Base-by-base conservation (phyloP, 176 grass and related monocot genomes). In the Elymus sibiricus region DNA sequence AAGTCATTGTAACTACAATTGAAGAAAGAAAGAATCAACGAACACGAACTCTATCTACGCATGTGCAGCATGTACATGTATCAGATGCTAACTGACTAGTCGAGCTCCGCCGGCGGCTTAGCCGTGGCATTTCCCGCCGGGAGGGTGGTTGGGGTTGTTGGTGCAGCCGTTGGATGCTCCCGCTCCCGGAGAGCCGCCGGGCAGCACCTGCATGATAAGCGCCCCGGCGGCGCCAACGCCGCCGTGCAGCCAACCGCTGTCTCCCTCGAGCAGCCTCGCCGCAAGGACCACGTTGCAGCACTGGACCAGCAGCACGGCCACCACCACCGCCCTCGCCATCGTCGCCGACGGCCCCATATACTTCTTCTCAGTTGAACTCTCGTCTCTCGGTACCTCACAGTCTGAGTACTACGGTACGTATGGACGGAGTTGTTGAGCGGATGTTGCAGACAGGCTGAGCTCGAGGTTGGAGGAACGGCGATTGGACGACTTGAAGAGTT, bases 281-380 rank as follows among this genome's bases (percentile, higher is more conserved):
- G 72, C 29, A 2, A 53, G 7, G 11, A 28, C 63, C 21, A 27
- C 9, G 59, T 85, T 85, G 60, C 72, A 85, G 46, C 46, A 85
- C 19, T 85, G 83, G 61, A 85, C 7, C 15, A 85, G 22, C 44
- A 85, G 29, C 3, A 85, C 62, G 74, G 74, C 83, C 13, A 78
- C 15, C 74, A 78, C 43, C 63, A 58, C 31, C 43, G 13, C 43
- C 83, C 22, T 58, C n/a, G 24, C 63, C 83, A 68, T 26, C 1
- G 12, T 69, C 12, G 66, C 22, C 16, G 53, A 0, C 43, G 43
- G 2, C 40, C 6, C 70, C 70, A 74, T 74, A 21, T 19, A 38
- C 8, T 10, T 21, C 31, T 10, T 34, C 32, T 9, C 21, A 8
- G 53, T 24, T 61, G 0, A 38, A 37, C 2, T 29, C 29, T 29